Conservation (phyloP, 352 stramenopile species). For the Phytophthora foliorum region DNA sequence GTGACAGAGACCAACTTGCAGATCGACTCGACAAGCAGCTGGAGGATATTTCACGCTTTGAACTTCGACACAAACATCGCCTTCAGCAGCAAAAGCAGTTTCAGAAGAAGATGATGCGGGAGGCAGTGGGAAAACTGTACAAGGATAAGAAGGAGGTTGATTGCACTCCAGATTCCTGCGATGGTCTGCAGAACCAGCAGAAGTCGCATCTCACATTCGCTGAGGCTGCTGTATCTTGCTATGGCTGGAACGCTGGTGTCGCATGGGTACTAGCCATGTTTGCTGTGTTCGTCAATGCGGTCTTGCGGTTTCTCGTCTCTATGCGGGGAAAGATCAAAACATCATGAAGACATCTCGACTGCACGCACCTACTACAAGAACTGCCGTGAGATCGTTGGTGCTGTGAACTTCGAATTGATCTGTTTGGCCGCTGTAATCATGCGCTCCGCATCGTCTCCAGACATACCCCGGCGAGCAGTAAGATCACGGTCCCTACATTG, state of each 20-base stretch:
- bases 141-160: constrained; percentile 64
- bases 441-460: constrained; percentile 66
- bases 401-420: constrained; percentile 90
- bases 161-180: background rate
- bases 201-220: constrained; percentile 15
- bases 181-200: constrained; percentile 17
- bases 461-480: constrained; percentile 65
- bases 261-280: constrained; percentile 26
- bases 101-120: constrained; percentile 82
- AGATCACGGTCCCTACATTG: constrained; percentile 77
- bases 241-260: constrained; percentile 32
- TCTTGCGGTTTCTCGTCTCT: constrained; percentile 27
- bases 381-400: constrained; percentile 82
- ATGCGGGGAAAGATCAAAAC: constrained; percentile 25
- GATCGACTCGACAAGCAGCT: constrained; percentile 58
- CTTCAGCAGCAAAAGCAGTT: constrained; percentile 59
- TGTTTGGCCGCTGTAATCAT: constrained; percentile 83
- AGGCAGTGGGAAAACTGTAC: constrained; percentile 78
- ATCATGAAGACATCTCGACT: constrained; percentile 5
- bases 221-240: constrained; percentile 17
- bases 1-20: constrained; percentile 17
- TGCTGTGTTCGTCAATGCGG: constrained; percentile 20
- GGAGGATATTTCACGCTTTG: constrained; percentile 57
- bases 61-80: constrained; percentile 50
- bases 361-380: constrained; percentile 63